These are phyloP conservation scores for Ochetophila trinervis DNA, from an alignment of 306 rosid genomes.

Conservation along the genomic window DNA sequence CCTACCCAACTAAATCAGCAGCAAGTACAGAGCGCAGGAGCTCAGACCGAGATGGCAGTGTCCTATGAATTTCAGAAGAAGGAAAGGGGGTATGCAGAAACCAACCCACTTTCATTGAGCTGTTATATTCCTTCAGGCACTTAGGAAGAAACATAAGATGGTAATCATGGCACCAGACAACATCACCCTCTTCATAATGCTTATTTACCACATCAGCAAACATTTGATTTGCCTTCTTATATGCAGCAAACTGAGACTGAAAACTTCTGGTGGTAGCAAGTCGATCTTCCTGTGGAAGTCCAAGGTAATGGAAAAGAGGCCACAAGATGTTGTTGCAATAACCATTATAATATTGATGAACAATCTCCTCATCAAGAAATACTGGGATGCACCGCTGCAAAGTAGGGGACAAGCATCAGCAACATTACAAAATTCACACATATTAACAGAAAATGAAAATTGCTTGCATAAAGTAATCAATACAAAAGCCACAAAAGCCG, in stretches of 20 bases:
- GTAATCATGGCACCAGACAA: constrained; percentile 96
- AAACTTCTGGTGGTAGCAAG: constrained; percentile 95
- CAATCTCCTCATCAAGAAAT: constrained; percentile 89
- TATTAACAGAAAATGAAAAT: background rate
- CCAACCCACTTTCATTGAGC: constrained; percentile 89
- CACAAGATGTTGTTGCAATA: constrained; percentile 89
- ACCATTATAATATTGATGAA: constrained; percentile 89
- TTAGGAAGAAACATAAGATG: constrained; percentile 94
- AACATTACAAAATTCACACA: constrained; percentile 10
- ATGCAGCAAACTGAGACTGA: constrained; percentile 86
- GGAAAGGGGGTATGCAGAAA: constrained; percentile 95
- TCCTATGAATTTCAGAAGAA: constrained; percentile 88
- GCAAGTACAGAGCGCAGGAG: constrained; percentile 85
- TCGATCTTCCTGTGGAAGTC: constrained; percentile 96
- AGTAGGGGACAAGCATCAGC: constrained; percentile 19
- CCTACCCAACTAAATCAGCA: constrained; percentile 91
- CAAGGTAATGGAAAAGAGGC: constrained; percentile 95
- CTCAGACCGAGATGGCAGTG: constrained; percentile 86
- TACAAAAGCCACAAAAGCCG: constrained; percentile 11
- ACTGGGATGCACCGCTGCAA: constrained; percentile 85
- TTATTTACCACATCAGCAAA: constrained; percentile 82
- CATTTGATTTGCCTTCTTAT: constrained; percentile 88
- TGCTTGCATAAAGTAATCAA: background rate
- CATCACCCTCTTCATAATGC: constrained; percentile 86
- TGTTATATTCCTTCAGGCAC: constrained; percentile 69